These are phyloP conservation scores for Exserohilum turcica DNA, from an alignment of 2,329 filamentous ascomycete genomes.

Conservation along the genomic window DNA sequence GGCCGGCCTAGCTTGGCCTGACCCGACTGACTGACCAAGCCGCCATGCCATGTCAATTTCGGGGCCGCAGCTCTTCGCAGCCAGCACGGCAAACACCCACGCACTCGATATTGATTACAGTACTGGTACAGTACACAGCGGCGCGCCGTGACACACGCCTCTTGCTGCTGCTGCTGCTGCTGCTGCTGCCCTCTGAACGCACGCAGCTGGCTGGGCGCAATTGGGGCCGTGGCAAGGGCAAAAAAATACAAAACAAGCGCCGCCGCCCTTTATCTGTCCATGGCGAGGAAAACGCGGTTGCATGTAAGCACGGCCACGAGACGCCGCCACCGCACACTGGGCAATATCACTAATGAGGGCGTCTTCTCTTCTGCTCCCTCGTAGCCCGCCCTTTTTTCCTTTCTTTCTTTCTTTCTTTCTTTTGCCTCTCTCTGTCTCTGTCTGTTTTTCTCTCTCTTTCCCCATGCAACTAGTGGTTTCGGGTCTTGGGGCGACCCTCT, in stretches of 20 bases:
- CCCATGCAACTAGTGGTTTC: too few species aligned
- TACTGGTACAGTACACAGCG: too few species aligned
- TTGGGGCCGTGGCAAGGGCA: conserved; percentile 13
- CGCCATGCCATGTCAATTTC: conserved; percentile 14
- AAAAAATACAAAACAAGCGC: conserved; percentile 11
- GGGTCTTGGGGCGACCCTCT: too few species aligned
- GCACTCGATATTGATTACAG: background rate
- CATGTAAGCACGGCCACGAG: background rate
- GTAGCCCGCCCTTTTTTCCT: too few species aligned
- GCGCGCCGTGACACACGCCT: background rate
- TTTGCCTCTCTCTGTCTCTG: too few species aligned
- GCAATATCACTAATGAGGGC: background rate
- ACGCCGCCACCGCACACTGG: background rate
- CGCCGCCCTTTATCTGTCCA: background rate
- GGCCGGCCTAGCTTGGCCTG: conserved; percentile 10
- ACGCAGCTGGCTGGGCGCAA: background rate
- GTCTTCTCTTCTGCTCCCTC: too few species aligned
- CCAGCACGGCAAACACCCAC: background rate
- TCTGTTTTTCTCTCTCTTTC: too few species aligned
- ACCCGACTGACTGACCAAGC: conserved; percentile 3
- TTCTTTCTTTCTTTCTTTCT: too few species aligned
- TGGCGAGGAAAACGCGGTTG: background rate
- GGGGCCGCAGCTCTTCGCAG: conserved; percentile 2
- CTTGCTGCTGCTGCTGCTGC: background rate
- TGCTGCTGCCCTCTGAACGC: too few species aligned